Evolutionary conservation across 495 filamentous ascomycete species (phyloP).

Genomic region (Penicillium goetzii): DNA sequence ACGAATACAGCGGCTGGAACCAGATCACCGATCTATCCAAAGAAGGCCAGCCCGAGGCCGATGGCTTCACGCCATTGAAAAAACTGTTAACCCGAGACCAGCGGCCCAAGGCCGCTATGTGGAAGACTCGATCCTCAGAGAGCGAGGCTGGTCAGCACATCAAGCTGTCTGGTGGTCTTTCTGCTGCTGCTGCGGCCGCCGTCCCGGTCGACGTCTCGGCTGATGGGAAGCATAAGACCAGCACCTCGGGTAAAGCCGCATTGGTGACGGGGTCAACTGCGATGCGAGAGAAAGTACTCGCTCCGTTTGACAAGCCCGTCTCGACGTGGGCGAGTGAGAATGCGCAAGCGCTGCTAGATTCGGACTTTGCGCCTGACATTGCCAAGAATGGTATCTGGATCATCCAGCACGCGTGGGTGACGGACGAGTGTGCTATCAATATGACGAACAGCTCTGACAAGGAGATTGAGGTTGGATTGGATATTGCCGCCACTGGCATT

Average conservation of each 20-base stretch:
- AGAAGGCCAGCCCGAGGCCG: slow-evolving; percentile 13
- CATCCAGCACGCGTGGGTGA: slow-evolving; percentile 17
- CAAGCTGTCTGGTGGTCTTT: slow-evolving; percentile 11
- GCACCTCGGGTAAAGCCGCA: slow-evolving; percentile 15
- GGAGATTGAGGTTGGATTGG: slow-evolving; percentile 19
- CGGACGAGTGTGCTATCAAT: slow-evolving; percentile 17
- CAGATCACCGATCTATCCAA: slow-evolving; percentile 20
- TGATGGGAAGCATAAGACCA: slow-evolving; percentile 18
- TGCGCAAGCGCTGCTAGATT: slow-evolving; percentile 13
- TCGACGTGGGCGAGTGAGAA: slow-evolving; percentile 15
- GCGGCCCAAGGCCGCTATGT: neutral
- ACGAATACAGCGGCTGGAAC: slow-evolving; percentile 14
- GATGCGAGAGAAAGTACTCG: slow-evolving; percentile 9
- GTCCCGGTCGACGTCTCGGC: slow-evolving; percentile 20
- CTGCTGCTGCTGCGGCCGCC: slow-evolving; percentile 8
- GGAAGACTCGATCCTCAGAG: slow-evolving; percentile 13
- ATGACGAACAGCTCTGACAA: slow-evolving; percentile 13
- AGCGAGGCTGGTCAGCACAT: slow-evolving; percentile 13
- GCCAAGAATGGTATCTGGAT: slow-evolving; percentile 21
- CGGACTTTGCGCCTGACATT: slow-evolving; percentile 7
- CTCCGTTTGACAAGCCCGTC: neutral
- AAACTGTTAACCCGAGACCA: neutral
- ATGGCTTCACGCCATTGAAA: slow-evolving; percentile 12
- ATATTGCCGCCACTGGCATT: slow-evolving; percentile 22
- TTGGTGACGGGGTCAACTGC: slow-evolving; percentile 5